A percentile compares a stretch with the other conserved stretches of the same genome.
phyloP scores from a whole-genome alignment of 192 early-diverging fungal genomes.

The Podila epigama region DNA sequence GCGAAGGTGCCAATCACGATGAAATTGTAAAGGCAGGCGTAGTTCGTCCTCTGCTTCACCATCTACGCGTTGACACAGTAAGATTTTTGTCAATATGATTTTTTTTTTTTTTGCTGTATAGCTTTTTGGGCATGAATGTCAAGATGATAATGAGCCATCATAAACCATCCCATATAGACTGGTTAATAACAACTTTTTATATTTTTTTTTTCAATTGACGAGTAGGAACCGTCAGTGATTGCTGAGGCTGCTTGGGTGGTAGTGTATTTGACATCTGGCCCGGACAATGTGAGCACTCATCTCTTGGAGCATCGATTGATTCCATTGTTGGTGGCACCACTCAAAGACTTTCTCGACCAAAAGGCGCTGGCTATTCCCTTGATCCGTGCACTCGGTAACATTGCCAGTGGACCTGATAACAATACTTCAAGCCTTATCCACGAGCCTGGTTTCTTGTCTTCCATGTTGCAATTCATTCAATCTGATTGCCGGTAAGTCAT shows the following conservation, averaged over 20 bases:
- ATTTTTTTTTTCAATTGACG: background rate
- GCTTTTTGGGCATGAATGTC: too few relatives aligned
- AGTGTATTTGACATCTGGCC: constrained; percentile 64
- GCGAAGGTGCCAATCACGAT: constrained; percentile 61
- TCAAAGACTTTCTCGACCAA: constrained; percentile 43
- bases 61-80: constrained; percentile 57
- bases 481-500: constrained; percentile 61
- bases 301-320: constrained; percentile 38
- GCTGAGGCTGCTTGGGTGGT: constrained; percentile 75
- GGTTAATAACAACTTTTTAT: background rate
- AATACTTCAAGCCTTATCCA: constrained; percentile 58
- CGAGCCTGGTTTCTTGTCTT: constrained; percentile 56
- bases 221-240: constrained; percentile 55
- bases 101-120: background rate
- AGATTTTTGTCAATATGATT: constrained; percentile 1
- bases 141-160: too few relatives aligned
- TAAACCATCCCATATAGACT: too few relatives aligned
- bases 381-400: constrained; percentile 71
- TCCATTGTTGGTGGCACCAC: constrained; percentile 43
- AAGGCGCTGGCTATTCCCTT: constrained; percentile 61
- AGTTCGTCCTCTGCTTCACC: constrained; percentile 53
- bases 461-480: constrained; percentile 52
- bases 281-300: constrained; percentile 55
- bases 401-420: constrained; percentile 69
- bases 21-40: constrained; percentile 59